Evolutionary conservation across 139 green algal species (phyloP), one percentile per base, ranked within the genome.

Genomic region (Pseudopediastrum boryanum): DNA sequence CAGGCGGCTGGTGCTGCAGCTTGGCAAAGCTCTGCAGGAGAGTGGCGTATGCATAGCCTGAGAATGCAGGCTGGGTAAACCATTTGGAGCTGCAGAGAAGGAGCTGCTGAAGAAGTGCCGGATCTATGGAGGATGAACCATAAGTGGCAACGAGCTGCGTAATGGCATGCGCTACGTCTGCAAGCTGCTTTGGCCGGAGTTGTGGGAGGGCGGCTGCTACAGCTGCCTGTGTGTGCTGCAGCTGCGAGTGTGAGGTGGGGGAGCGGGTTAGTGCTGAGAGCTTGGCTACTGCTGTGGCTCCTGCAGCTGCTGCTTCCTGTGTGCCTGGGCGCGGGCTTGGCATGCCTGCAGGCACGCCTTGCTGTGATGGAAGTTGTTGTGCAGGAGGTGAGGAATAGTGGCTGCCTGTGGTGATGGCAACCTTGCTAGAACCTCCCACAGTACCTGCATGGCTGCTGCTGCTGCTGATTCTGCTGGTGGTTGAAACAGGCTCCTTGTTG

Each of bases 1-100:
- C 27, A 21, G 54, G 23, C 2, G 71, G 71, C 39, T 41, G 54
- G 29, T 33, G 25, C 12, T 69, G n/a, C 39, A 78, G 39, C 54
- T 42, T 43, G 23, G 50, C 36, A 9, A 78, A 41, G 1, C 54
- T 56, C 46, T 78, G 71, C 54, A 78, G 54, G 54, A 78, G 41
- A 21, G 56, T 70, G 33, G 52, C 38, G 25, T 43, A 38, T n/a
- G n/a, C n/a, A n/a, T n/a, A n/a, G n/a, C n/a, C n/a, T n/a, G n/a
- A n/a, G n/a, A n/a, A n/a, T n/a, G n/a, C n/a, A n/a, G 16, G 71
- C 51, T 43, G 54, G 7, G 25, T 65, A 12, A 31, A 29, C 50
- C 38, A 56, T 54, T 4, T 29, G 10, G n/a, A 41, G 69, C 31
- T 76, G 69, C 43, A 35, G 35, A 50, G n/a, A 8, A 52, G 29